Conservation (phyloP, 495 filamentous ascomycete genomes). For the Aspergillus ellipticus region DNA sequence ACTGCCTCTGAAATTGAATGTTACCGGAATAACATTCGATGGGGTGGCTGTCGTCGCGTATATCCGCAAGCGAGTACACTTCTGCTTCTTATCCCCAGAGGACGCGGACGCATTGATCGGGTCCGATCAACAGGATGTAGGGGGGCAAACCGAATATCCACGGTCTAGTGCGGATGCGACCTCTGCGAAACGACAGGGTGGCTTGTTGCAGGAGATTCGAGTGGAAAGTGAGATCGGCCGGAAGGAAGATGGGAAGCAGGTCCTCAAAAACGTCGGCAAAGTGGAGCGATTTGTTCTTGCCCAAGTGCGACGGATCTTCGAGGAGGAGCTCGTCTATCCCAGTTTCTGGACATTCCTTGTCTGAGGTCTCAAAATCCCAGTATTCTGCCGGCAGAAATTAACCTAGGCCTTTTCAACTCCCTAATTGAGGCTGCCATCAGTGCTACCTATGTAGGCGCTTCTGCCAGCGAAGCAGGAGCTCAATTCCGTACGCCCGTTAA, state of each 20-base stretch:
- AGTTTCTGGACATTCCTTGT: conserved; percentile 98
- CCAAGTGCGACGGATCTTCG: conserved; percentile 93
- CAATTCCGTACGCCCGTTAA: too few relatives aligned
- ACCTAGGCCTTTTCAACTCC: too few relatives aligned
- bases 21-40: conserved; percentile 92
- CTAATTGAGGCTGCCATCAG: too few relatives aligned
- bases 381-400: too few relatives aligned
- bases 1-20: conserved; percentile 84
- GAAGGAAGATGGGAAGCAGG: conserved; percentile 84
- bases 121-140: conserved; percentile 45
- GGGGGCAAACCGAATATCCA: conserved; percentile 18
- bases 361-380: conserved; percentile 37
- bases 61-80: conserved; percentile 73
- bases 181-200: conserved; percentile 54
- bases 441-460: too few relatives aligned
- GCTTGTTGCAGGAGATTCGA: conserved; percentile 82
- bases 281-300: conserved; percentile 96
- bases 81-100: conserved; percentile 87
- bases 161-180: conserved; percentile 16
- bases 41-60: conserved; percentile 89
- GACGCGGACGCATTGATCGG: conserved; percentile 69
- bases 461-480: too few relatives aligned
- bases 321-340: conserved; percentile 97
- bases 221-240: conserved; percentile 97
- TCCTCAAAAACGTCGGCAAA: conserved; percentile 96